Conservation (phyloP, 805 yeast genomes). For the Kodamaea kaohsiungensis region DNA sequence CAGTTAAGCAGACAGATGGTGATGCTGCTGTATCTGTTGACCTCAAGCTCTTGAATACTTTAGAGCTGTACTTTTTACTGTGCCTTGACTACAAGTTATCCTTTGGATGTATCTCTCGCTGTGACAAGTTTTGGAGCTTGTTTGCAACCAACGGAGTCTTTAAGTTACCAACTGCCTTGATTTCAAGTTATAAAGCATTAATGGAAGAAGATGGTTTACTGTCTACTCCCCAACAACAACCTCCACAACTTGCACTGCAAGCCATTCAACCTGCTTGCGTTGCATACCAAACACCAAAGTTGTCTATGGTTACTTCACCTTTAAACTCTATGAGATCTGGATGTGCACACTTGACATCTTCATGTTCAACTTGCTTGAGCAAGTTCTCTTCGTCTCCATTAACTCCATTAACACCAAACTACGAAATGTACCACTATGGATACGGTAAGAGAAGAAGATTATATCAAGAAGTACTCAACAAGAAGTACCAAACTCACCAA, state of each 20-base stretch:
- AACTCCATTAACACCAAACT: slow-evolving; percentile 25
- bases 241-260: neutral
- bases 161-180: slow-evolving; percentile 11
- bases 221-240: neutral
- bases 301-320: neutral
- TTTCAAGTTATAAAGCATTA: slow-evolving; percentile 13
- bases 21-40: slow-evolving; percentile 16
- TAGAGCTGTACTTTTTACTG: slow-evolving; percentile 30
- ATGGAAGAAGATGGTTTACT: slow-evolving; percentile 4
- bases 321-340: neutral
- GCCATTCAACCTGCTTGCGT: neutral
- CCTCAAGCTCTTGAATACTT: slow-evolving; percentile 24
- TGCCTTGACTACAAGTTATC: slow-evolving; percentile 29
- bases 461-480: slow-evolving; percentile 6
- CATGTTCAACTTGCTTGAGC: neutral
- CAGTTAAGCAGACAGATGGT: slow-evolving; percentile 9
- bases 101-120: slow-evolving; percentile 21
- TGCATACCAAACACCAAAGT: neutral
- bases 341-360: neutral
- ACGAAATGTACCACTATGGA: slow-evolving; percentile 11
- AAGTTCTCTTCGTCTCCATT: slow-evolving; percentile 16
- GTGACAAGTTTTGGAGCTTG: slow-evolving; percentile 25
- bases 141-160: slow-evolving; percentile 11
- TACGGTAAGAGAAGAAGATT: slow-evolving; percentile 9
- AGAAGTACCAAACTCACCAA: neutral